phyloP scores from a whole-genome alignment of 2,329 filamentous ascomycete genomes.

The Pyricularia pennisetigena region DNA sequence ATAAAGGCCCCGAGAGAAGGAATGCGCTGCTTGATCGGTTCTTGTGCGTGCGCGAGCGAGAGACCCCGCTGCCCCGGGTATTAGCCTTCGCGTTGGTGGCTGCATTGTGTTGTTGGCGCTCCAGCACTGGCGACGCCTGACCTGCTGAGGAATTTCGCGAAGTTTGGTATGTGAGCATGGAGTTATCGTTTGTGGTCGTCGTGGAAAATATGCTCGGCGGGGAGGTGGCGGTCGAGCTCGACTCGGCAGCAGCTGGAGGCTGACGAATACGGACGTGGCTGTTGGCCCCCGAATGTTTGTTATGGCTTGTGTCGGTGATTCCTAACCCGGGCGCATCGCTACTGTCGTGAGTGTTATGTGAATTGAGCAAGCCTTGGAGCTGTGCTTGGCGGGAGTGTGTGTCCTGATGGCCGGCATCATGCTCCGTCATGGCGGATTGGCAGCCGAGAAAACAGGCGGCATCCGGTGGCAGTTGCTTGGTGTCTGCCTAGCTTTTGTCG shows the following conservation, averaged over 20 bases:
- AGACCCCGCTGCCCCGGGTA: background rate
- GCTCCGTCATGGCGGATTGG: conserved; percentile 20
- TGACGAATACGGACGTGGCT: background rate
- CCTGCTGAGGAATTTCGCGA: conserved; percentile 10
- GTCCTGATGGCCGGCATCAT: conserved; percentile 15
- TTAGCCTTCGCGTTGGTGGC: background rate
- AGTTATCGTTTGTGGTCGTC: background rate
- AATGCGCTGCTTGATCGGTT: conserved; percentile 39
- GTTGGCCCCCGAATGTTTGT: background rate
- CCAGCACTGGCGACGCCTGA: conserved; percentile 3
- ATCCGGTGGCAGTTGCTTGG: background rate
- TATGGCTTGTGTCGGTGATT: background rate
- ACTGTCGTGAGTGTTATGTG: background rate
- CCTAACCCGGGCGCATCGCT: background rate
- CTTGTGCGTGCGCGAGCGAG: conserved; percentile 25
- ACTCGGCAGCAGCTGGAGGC: background rate
- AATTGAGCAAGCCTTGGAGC: background rate
- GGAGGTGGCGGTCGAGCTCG: background rate
- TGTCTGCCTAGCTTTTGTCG: conserved; percentile 1
- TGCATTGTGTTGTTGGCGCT: background rate
- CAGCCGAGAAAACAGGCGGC: background rate
- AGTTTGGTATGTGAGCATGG: conserved; percentile 8
- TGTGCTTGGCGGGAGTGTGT: background rate
- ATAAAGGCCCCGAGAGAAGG: conserved; percentile 34
- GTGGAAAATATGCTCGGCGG: background rate